Evolutionary conservation across 2,329 filamentous ascomycete species (phyloP).

Genomic region (Penicillium verrucosum): DNA sequence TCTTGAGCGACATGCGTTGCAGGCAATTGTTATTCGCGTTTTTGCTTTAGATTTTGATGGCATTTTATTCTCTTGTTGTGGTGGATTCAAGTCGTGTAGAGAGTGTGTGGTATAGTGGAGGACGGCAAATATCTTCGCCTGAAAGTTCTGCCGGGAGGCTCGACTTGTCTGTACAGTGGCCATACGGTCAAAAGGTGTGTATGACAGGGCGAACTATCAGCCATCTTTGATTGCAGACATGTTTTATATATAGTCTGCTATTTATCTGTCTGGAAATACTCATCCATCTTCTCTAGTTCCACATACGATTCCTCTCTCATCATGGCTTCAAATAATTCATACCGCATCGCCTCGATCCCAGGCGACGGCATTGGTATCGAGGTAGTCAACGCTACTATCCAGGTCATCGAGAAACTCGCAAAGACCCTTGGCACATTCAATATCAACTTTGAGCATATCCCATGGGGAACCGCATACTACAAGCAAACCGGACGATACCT

Average conservation of each 20-base stretch:
- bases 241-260: too few species aligned
- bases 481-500: conserved; percentile 53
- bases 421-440: conserved; percentile 44
- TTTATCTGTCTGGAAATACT: too few species aligned
- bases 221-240: too few species aligned
- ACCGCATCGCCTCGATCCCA: conserved; percentile 59
- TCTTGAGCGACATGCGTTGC: conserved; percentile 41
- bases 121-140: conserved; percentile 8
- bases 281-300: neutral
- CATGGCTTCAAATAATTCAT: conserved; percentile 23
- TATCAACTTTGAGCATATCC: conserved; percentile 51
- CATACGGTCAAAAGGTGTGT: neutral
- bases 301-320: neutral
- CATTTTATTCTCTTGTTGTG: conserved; percentile 2
- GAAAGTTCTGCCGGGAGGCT: conserved; percentile 14
- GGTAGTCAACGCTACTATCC: conserved; percentile 56
- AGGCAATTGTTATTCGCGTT: conserved; percentile 41
- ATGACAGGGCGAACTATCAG: neutral
- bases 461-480: conserved; percentile 41
- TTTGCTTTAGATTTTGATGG: conserved; percentile 16
- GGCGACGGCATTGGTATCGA: conserved; percentile 64
- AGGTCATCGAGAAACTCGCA: conserved; percentile 48
- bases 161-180: neutral
- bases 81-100: neutral
- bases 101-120: neutral